Evolutionary conservation across 257 asterid genomes (phyloP), one percentile per base, ranked within the genome.

Genomic region (Solanum sparsipilum): DNA sequence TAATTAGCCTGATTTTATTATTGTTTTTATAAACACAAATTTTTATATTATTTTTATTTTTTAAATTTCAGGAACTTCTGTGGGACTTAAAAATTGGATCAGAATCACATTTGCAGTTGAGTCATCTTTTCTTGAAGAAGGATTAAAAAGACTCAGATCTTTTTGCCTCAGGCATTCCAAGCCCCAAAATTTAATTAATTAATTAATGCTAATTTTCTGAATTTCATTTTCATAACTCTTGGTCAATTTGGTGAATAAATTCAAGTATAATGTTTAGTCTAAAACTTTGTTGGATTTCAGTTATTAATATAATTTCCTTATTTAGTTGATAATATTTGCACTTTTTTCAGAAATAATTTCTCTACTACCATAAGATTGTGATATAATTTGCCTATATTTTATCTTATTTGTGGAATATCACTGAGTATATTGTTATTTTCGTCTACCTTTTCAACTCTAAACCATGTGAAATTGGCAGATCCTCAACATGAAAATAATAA

Each of bases 91-190:
- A 81, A 88, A 94, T 72, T 72, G 79, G 79, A 10, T 72, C 4
- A 90, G 79, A 38, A 91, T 96, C 41, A 96, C 98, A n/a, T 96
- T 91, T 35, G 98, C 98, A 2, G 94, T 38, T 6, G 98, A 94
- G 46, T 94, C 96, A 71, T 91, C 93, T 56, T 84, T 92, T 32
- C 84, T 76, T 6, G 84, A 76, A 76, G 58, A 76, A 76, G 84
- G 93, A 48, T 41, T 96, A 84, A 91, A 84, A 86, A 92, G 98
- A 89, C 74, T 94, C 35, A 92, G 93, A 86, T 90, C 91, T 58
- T 95, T 95, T 91, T 95, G 94, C 90, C 88, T 65, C 70, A 87
- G 94, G 56, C 94, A 95, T 87, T 93, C 98, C 15, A 39, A 78
- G 35, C 63, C 35, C 84, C 84, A 41, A n/a, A 41, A 25, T 4